phyloP scores from a whole-genome alignment of 495 filamentous ascomycete species.

The Sordaria brevicollis region DNA sequence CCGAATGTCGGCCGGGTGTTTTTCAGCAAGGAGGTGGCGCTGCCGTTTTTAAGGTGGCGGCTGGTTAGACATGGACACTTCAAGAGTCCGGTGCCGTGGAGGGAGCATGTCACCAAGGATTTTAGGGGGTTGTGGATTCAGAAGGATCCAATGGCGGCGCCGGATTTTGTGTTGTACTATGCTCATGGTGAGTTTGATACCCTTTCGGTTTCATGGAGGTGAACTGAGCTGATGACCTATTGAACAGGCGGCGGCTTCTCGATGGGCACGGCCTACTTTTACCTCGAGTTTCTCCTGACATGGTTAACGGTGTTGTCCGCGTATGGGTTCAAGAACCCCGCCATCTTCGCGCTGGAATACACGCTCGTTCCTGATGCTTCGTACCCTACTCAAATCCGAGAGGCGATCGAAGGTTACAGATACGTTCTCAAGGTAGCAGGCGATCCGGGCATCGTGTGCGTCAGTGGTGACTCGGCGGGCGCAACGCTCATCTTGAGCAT shows the following conservation, averaged over 20 bases:
- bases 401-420: slow-evolving; percentile 55
- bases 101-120: slow-evolving; percentile 30
- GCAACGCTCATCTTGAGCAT: slow-evolving; percentile 57
- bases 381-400: slow-evolving; percentile 58
- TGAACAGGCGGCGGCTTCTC: slow-evolving; percentile 57
- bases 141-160: slow-evolving; percentile 36
- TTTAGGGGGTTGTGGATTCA: slow-evolving; percentile 55
- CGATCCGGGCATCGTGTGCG: slow-evolving; percentile 47
- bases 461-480: slow-evolving; percentile 67
- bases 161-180: slow-evolving; percentile 66
- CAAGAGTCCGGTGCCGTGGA: slow-evolving; percentile 50
- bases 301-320: slow-evolving; percentile 49
- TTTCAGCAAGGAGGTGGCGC: slow-evolving; percentile 58
- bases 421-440: slow-evolving; percentile 45
- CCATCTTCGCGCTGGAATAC: slow-evolving; percentile 70
- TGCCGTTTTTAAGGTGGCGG: slow-evolving; percentile 64
- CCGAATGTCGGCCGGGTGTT: slow-evolving; percentile 59
- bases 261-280: slow-evolving; percentile 70
- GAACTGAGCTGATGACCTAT: not conserved
- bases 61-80: slow-evolving; percentile 60
- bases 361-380: slow-evolving; percentile 62
- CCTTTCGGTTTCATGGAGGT: not conserved
- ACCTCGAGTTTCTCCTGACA: slow-evolving; percentile 66
- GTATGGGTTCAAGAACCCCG: slow-evolving; percentile 56
- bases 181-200: slow-evolving; percentile 46